These are phyloP conservation scores for Micractinium sp. DNA, from an alignment of 139 green algal species.

Conservation along the genomic window DNA sequence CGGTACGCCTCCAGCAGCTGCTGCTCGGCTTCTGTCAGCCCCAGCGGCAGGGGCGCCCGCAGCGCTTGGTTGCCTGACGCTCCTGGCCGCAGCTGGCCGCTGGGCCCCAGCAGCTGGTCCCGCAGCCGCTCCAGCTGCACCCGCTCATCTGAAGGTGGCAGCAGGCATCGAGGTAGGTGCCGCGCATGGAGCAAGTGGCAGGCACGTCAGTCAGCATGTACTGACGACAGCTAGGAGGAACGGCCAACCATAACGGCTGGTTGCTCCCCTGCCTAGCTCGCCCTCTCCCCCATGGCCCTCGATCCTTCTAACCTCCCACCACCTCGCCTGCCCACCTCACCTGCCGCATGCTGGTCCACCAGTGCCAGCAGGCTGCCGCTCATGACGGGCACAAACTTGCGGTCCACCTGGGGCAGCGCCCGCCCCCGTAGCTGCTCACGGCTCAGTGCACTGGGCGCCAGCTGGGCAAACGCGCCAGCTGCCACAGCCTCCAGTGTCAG, in stretches of 20 bases:
- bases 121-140: constrained; percentile 72
- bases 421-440: constrained; percentile 43
- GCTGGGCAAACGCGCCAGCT: not conserved
- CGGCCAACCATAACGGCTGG: too few relatives aligned
- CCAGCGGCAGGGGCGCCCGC: constrained; percentile 34
- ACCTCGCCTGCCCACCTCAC: constrained; percentile 34
- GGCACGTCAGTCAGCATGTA: not conserved
- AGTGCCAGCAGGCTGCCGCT: constrained; percentile 58
- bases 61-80: not conserved
- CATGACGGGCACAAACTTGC: constrained; percentile 69
- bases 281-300: not conserved
- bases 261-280: not conserved
- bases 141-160: constrained; percentile 65
- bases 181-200: not conserved
- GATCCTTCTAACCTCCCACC: not conserved
- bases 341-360: constrained; percentile 84
- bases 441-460: constrained; percentile 33
- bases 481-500: not conserved
- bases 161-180: not conserved
- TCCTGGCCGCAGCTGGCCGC: not conserved
- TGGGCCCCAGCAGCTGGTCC: constrained; percentile 1
- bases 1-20: constrained; percentile 40
- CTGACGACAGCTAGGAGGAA: too few relatives aligned
- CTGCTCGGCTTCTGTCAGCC: constrained; percentile 35
- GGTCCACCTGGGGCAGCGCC: constrained; percentile 54